Percentiles rank a stretch among this genome's conserved stretches.
phyloP scores from a whole-genome alignment of 495 filamentous ascomycete species.

The Clohesyomyces aquaticus region DNA sequence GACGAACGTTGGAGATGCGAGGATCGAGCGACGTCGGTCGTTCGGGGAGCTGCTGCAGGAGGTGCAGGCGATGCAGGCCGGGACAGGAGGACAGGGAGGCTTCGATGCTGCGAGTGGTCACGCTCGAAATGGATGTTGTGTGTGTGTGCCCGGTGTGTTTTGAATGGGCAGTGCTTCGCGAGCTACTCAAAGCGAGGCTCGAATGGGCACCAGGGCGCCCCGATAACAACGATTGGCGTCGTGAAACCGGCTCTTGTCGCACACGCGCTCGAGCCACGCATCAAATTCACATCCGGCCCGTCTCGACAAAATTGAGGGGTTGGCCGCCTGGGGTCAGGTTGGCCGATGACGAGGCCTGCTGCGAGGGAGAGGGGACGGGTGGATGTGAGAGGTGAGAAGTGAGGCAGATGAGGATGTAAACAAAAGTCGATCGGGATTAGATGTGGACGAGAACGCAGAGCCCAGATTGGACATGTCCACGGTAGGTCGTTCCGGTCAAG shows the following conservation, averaged over 20 bases:
- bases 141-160: constrained; percentile 17
- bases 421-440: not conserved
- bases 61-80: not conserved
- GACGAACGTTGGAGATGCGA: not conserved
- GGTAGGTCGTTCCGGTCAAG: constrained; percentile 20
- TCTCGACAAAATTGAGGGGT: constrained; percentile 24
- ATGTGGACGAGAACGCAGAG: not conserved
- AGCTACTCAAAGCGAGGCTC: constrained; percentile 30
- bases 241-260: constrained; percentile 21
- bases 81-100: constrained; percentile 14
- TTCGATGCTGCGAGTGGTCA: constrained; percentile 32
- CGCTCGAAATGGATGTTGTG: constrained; percentile 16
- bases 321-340: no score
- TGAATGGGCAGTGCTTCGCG: constrained; percentile 8
- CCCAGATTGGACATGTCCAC: constrained; percentile 11
- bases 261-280: constrained; percentile 27
- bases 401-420: constrained; percentile 17
- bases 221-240: constrained; percentile 38
- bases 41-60: not conserved
- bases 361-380: not conserved
- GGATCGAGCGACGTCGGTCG: constrained; percentile 3
- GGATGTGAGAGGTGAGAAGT: not conserved
- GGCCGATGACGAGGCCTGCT: constrained; percentile 16
- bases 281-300: constrained; percentile 22
- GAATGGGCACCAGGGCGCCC: constrained; percentile 29